Evolutionary conservation across 225 moss, liverwort and hornwort species (phyloP).

Genomic region (Marchantia paleacea): DNA sequence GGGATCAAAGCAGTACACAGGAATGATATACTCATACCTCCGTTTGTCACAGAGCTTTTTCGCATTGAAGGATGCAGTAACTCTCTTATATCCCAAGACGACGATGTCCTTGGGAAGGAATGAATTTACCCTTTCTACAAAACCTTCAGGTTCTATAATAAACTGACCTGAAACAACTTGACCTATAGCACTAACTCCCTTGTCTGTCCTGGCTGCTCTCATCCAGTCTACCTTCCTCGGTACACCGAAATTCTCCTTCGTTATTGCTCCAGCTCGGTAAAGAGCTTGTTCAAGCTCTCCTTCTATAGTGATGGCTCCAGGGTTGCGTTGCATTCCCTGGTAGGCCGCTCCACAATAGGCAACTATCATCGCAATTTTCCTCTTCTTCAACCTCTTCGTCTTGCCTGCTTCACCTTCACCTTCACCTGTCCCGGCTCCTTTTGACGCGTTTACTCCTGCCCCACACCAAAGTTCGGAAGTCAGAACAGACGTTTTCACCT

Average conservation of each 20-base stretch:
- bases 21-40: slow-evolving; percentile 88
- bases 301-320: slow-evolving; percentile 88
- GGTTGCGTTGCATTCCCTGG: slow-evolving; percentile 78
- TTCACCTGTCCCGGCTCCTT: slow-evolving; percentile 9
- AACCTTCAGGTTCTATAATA: slow-evolving; percentile 85
- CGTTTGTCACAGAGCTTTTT: slow-evolving; percentile 87
- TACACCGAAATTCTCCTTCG: slow-evolving; percentile 78
- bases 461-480: not conserved
- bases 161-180: slow-evolving; percentile 87
- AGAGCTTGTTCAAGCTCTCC: slow-evolving; percentile 93
- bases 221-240: slow-evolving; percentile 90
- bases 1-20: slow-evolving; percentile 83
- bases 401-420: slow-evolving; percentile 4
- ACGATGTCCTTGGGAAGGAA: slow-evolving; percentile 84
- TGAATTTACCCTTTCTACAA: slow-evolving; percentile 78
- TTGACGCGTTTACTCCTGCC: not conserved
- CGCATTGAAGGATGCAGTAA: slow-evolving; percentile 74
- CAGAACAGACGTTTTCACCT: not conserved
- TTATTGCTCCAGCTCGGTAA: slow-evolving; percentile 77
- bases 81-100: slow-evolving; percentile 76
- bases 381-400: slow-evolving; percentile 40
- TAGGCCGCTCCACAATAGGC: slow-evolving; percentile 69
- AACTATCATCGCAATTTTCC: slow-evolving; percentile 68
- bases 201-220: slow-evolving; percentile 94
- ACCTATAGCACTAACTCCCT: slow-evolving; percentile 93